Evolutionary conservation across 179 eudicot genomes (phyloP), one percentile per base, ranked within the genome.

Genomic region (Camellia oleifera): DNA sequence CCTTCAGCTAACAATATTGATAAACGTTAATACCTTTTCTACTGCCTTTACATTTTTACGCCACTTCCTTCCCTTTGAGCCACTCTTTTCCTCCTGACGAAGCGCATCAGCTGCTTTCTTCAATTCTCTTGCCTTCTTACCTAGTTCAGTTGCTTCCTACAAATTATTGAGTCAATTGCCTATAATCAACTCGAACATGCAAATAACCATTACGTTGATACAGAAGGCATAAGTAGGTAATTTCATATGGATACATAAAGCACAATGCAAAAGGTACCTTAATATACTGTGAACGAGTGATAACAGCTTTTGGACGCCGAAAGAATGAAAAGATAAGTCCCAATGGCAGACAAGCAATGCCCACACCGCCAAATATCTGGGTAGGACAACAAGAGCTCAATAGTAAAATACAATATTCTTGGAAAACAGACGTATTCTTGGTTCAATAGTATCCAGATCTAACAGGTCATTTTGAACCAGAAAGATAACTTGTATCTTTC

Each of bases 311-410:
- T 56, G 98, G 99, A 71, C 98, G 97, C 81, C 97, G 90, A 50
- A 96, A 80, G 90, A 96, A 96, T 45, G 99, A 87, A 88, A 91
- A 92, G 81, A 96, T 89, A 80, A 96, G 97, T 73, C 99, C 92
- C 85, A 96, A 72, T 54, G 99, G 99, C 69, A 96, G 93, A 84
- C 97, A 92, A 75, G 97, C 97, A 86, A 96, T 96, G 77, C 98
- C 99, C 79, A 92, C 97, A 78, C 99, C 99, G 20, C 98, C 99
- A 87, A 96, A 94, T 81, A 96, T 92, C 99, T 96, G 85, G 52
- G 54, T 73, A 44, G 80, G 63, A 72, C 61, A 75, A 78, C 26
- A 57, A 81, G 11, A 69, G 67, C 2, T 61, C 12, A 46, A 60
- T 9, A 23, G 32, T 1, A 26, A 26, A 26, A 26, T 26, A 26